Evolutionary conservation across 768 basidiomycete species (phyloP).

Genomic region (Lactarius akahatsu): DNA sequence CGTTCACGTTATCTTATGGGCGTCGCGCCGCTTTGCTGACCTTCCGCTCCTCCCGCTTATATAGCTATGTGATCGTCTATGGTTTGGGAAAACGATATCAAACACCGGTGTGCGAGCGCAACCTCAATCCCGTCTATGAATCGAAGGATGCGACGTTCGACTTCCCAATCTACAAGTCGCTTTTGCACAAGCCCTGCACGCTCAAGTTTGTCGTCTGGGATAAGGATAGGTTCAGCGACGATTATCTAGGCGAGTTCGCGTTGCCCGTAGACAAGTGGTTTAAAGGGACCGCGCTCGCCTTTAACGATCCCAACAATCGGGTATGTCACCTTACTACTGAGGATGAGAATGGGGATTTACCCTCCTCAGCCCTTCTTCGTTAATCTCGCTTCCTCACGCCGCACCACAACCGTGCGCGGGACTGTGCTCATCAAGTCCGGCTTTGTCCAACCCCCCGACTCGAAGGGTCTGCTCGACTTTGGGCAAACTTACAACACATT

Average conservation of each 20-base stretch:
- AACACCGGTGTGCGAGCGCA: constrained; percentile 49
- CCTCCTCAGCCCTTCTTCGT: background rate
- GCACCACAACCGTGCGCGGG: background rate
- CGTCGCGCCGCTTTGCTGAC: background rate
- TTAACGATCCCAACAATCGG: background rate
- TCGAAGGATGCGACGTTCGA: background rate
- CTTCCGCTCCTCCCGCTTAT: background rate
- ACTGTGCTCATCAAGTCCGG: background rate
- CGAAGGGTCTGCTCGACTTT: background rate
- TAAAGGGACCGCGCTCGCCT: background rate
- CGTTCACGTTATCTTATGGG: background rate
- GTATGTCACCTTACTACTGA: background rate
- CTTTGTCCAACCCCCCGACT: background rate
- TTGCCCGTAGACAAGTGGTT: background rate
- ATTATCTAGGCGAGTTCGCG: background rate
- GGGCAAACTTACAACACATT: background rate
- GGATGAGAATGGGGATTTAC: background rate
- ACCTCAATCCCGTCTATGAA: background rate
- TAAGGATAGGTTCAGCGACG: background rate
- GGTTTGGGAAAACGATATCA: background rate
- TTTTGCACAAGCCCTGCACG: background rate
- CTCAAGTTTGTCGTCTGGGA: background rate
- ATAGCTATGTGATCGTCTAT: background rate
- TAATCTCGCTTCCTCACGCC: background rate
- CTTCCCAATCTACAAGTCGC: background rate